phyloP scores from a whole-genome alignment of 2,329 filamentous ascomycete species.

The Catunica adiposa region DNA sequence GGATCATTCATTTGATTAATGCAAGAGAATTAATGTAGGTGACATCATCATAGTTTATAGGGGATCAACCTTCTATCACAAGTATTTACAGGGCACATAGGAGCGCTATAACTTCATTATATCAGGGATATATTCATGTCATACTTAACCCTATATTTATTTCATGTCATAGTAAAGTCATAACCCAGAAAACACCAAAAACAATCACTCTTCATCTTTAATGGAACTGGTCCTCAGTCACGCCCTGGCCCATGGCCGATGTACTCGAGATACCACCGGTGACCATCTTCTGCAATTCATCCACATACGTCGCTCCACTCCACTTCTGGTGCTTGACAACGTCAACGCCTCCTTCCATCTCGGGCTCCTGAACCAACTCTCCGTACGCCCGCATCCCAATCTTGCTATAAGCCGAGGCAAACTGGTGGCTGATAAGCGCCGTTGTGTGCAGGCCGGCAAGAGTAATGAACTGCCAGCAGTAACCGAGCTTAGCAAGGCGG shows the following conservation, averaged over 20 bases:
- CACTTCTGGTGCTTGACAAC: constrained; percentile 99
- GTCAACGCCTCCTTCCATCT: constrained; percentile 80
- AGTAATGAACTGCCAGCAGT: constrained; percentile 99
- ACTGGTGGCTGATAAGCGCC: constrained; percentile 78
- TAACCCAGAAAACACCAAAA: not conserved
- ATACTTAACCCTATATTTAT: not conserved
- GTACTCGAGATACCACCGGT: constrained; percentile 82
- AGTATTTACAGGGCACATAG: not conserved
- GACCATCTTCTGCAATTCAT: constrained; percentile 94
- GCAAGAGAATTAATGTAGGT: not conserved
- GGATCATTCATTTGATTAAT: not conserved
- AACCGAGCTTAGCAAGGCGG: constrained; percentile 70
- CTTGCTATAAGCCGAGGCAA: constrained; percentile 64
- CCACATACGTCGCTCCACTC: constrained; percentile 87
- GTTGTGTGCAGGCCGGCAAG: constrained; percentile 91
- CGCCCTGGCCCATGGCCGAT: constrained; percentile 90
- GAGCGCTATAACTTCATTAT: not conserved
- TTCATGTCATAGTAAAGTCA: not conserved
- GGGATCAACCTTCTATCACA: not conserved
- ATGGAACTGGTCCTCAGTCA: constrained; percentile 95
- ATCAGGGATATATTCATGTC: not conserved
- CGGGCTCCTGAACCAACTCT: constrained; percentile 92
- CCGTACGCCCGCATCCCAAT: constrained; percentile 92
- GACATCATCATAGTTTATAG: not conserved
- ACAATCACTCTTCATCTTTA: constrained; percentile 11